Evolutionary conservation across 257 asterid genomes (phyloP).

Genomic region (Solanum arcanum): DNA sequence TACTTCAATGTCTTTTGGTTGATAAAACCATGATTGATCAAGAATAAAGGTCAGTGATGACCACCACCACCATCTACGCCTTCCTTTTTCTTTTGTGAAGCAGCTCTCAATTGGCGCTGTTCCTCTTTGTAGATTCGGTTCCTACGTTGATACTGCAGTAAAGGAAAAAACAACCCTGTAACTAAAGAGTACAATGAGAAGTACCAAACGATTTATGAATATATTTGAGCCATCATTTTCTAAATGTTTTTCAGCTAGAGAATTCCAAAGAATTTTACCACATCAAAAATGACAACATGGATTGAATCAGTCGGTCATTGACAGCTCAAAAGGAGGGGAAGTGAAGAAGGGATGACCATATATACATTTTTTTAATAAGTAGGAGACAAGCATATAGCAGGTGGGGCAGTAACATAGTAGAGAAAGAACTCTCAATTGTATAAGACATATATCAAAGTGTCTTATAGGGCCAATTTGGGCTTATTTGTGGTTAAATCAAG

Average conservation of each 20-base stretch:
- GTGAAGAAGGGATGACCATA: background rate
- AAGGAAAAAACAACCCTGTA: background rate
- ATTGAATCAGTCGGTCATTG: background rate
- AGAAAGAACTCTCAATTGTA: background rate
- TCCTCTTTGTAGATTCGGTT: slow-evolving; percentile 95
- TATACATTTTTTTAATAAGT: background rate
- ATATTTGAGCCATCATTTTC: background rate
- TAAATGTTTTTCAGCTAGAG: background rate
- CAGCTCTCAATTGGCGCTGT: slow-evolving; percentile 90
- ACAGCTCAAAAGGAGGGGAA: background rate
- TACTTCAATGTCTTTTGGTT: background rate
- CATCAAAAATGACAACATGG: background rate
- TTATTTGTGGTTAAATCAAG: background rate
- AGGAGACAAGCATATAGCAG: background rate
- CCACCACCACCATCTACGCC: slow-evolving; percentile 39
- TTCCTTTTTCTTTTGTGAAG: slow-evolving; percentile 55
- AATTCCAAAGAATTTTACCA: background rate
- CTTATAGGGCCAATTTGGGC: background rate
- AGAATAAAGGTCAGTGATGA: slow-evolving; percentile 40
- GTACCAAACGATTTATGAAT: background rate
- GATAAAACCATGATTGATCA: background rate
- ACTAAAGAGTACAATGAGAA: background rate
- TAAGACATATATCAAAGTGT: background rate
- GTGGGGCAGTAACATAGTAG: background rate
- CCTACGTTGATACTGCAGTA: slow-evolving; percentile 77